Evolutionary conservation across 768 basidiomycete genomes (phyloP).

Genomic region (Leucocoprinus birnbaumii): DNA sequence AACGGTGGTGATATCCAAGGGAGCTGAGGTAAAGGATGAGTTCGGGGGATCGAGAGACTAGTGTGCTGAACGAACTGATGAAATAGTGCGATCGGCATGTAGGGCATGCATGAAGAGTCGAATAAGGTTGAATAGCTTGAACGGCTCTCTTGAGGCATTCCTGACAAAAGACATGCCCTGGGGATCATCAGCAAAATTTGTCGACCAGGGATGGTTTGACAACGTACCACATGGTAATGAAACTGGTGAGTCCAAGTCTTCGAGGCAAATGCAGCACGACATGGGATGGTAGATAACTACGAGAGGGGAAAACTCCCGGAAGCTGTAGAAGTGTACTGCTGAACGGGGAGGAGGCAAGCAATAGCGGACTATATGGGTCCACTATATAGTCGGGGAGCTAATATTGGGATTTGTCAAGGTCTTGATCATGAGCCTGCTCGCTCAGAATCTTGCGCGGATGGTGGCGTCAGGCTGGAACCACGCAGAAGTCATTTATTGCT

Average conservation of each 20-base stretch:
- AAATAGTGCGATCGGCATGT: slow-evolving; percentile 53
- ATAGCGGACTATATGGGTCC: neutral
- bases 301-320: neutral
- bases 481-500: neutral
- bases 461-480: slow-evolving; percentile 2
- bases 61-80: slow-evolving; percentile 39
- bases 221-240: slow-evolving; percentile 62
- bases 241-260: slow-evolving; percentile 50
- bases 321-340: neutral
- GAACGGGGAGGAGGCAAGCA: neutral
- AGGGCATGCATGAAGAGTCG: slow-evolving; percentile 52
- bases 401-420: slow-evolving; percentile 4
- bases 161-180: slow-evolving; percentile 67
- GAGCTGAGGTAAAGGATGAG: slow-evolving; percentile 28
- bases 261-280: slow-evolving; percentile 61
- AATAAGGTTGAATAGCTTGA: slow-evolving; percentile 42
- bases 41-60: neutral
- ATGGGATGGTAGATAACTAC: slow-evolving; percentile 22
- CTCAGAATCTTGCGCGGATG: neutral
- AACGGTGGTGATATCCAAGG: slow-evolving; percentile 43
- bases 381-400: slow-evolving; percentile 2
- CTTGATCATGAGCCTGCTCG: neutral
- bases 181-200: neutral
- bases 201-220: neutral
- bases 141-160: slow-evolving; percentile 53